Conservation (phyloP, 2,329 filamentous ascomycete genomes). For the Colletotrichum sp. region DNA sequence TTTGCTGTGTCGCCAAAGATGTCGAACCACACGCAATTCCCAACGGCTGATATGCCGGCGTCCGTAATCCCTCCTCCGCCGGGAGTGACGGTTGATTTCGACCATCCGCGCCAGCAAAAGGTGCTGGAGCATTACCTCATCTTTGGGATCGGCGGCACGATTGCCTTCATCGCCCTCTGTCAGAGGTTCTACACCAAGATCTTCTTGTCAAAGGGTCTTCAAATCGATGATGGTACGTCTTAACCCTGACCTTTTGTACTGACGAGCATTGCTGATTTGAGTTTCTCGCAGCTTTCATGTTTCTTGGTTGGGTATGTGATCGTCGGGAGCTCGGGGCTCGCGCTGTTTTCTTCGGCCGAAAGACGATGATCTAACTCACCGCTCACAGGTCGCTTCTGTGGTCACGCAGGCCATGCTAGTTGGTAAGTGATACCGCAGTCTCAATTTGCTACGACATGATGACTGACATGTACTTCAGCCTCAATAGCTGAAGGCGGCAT, state of each 20-base stretch:
- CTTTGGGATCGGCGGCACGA: constrained; percentile 21
- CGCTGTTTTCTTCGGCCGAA: not conserved
- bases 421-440: not conserved
- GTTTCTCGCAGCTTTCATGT: constrained; percentile 19
- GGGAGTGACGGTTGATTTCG: not conserved
- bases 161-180: constrained; percentile 21
- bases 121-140: constrained; percentile 26
- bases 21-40: not conserved
- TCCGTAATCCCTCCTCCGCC: not conserved
- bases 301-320: constrained; percentile 21
- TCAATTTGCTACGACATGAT: too few relatives aligned
- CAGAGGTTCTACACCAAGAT: constrained; percentile 33
- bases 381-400: not conserved
- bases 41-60: not conserved
- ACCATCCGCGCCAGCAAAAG: constrained; percentile 24
- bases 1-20: not conserved
- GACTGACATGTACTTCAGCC: not conserved
- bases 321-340: not conserved
- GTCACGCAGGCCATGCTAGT: constrained; percentile 18
- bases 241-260: not conserved
- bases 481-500: constrained; percentile 8
- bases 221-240: constrained; percentile 25
- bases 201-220: constrained; percentile 25
- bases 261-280: not conserved
- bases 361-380: not conserved